Evolutionary conservation across 345 rosid species (phyloP).

Genomic region (Euclidium syriacum): DNA sequence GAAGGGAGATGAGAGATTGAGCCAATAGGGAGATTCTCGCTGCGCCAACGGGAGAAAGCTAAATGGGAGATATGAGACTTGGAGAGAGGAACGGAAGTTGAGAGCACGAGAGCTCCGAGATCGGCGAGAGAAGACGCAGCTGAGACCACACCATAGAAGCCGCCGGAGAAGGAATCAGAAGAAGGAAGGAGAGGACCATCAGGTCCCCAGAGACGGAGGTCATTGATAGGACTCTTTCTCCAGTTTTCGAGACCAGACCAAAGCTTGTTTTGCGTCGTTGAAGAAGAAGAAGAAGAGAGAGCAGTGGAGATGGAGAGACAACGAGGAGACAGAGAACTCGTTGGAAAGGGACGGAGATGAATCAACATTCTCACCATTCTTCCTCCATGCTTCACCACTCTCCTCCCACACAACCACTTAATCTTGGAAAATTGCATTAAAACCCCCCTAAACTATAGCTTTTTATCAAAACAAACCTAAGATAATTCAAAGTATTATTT

Average conservation of each 20-base stretch:
- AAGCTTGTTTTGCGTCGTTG: conserved; percentile 30
- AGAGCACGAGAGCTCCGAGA: conserved; percentile 78
- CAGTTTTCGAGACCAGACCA: conserved; percentile 73
- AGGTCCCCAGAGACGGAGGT: conserved; percentile 75
- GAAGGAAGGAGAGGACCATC: conserved; percentile 48
- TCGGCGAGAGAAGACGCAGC: conserved; percentile 78
- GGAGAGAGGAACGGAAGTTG: conserved; percentile 56
- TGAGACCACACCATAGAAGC: conserved; percentile 1
- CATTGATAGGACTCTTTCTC: conserved; percentile 59
- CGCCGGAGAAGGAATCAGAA: neutral
- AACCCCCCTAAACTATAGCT: neutral
- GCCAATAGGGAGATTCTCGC: conserved; percentile 57
- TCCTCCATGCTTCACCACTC: neutral
- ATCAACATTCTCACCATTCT: neutral
- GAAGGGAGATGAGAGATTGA: conserved; percentile 48
- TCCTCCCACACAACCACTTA: neutral
- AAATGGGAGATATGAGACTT: conserved; percentile 72
- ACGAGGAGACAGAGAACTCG: neutral
- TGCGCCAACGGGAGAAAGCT: conserved; percentile 72
- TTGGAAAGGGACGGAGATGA: conserved; percentile 11
- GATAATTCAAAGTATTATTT: too few relatives aligned
- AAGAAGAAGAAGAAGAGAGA: conserved; percentile 31
- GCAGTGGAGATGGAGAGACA: conserved; percentile 5
- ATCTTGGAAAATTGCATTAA: neutral
- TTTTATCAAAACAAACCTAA: neutral